Evolutionary conservation across 495 filamentous ascomycete genomes (phyloP).

Genomic region (Chaetomidium leptoderma): DNA sequence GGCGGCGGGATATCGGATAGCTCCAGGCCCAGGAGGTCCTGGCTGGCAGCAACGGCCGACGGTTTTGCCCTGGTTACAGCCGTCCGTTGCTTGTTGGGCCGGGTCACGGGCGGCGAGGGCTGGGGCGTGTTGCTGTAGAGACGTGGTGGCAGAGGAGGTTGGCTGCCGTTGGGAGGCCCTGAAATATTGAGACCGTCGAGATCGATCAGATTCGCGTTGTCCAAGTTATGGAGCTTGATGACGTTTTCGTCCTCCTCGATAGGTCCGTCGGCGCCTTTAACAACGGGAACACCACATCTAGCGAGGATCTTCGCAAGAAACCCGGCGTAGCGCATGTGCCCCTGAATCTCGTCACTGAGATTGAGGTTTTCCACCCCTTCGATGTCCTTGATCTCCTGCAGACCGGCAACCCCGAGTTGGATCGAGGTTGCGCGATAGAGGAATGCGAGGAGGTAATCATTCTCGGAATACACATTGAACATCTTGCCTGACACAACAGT

Average conservation of each 20-base stretch:
- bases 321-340: constrained; percentile 68
- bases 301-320: constrained; percentile 64
- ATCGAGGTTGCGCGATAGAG: constrained; percentile 72
- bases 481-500: constrained; percentile 68
- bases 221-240: constrained; percentile 34
- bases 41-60: constrained; percentile 11
- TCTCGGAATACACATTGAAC: constrained; percentile 72
- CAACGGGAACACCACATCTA: constrained; percentile 63
- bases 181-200: constrained; percentile 41
- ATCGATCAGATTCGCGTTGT: constrained; percentile 43
- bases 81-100: constrained; percentile 13
- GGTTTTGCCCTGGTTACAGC: constrained; percentile 22
- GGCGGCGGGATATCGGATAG: neutral
- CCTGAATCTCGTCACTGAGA: constrained; percentile 65
- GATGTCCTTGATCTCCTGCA: constrained; percentile 60
- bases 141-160: neutral
- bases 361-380: constrained; percentile 72
- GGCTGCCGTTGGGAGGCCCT: neutral
- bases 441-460: constrained; percentile 73
- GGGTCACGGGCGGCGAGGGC: constrained; percentile 4
- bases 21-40: constrained; percentile 2
- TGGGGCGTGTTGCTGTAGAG: neutral
- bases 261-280: constrained; percentile 48
- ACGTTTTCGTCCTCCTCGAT: constrained; percentile 54
- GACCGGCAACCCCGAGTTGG: constrained; percentile 70